phyloP scores from a whole-genome alignment of 495 filamentous ascomycete genomes.

The Amniculicola lignicola region DNA sequence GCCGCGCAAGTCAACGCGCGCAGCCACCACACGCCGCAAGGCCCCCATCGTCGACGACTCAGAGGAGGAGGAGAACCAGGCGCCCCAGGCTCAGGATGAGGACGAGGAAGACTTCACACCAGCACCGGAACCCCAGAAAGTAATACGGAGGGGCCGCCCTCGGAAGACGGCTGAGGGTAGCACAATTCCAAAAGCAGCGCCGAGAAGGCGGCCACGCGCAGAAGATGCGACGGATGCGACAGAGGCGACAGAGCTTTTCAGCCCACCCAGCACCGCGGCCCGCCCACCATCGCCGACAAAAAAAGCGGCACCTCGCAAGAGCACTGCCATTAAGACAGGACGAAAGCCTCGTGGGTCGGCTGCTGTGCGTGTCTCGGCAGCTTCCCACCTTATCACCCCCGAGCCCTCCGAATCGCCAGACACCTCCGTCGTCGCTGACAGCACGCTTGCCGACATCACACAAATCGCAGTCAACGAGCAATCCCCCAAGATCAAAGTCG shows the following conservation, averaged over 20 bases:
- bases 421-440: conserved; percentile 38
- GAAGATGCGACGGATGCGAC: conserved; percentile 45
- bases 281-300: conserved; percentile 64
- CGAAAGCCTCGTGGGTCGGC: conserved; percentile 55
- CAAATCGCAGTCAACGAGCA: conserved; percentile 43
- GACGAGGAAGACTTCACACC: conserved; percentile 74
- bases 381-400: conserved; percentile 52
- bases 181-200: conserved; percentile 42
- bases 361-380: conserved; percentile 42
- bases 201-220: conserved; percentile 34
- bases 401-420: conserved; percentile 45
- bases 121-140: conserved; percentile 60
- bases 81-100: conserved; percentile 45
- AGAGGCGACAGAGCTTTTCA: conserved; percentile 59
- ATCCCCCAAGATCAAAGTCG: neutral
- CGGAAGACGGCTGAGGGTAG: conserved; percentile 57
- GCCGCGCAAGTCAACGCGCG: conserved; percentile 28
- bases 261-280: conserved; percentile 52
- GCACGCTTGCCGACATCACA: conserved; percentile 77
- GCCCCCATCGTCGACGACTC: conserved; percentile 69
- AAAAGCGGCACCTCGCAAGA: conserved; percentile 61
- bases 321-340: conserved; percentile 63
- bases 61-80: conserved; percentile 63
- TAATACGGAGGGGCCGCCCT: conserved; percentile 49
- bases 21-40: conserved; percentile 31